Evolutionary conservation across 345 rosid species (phyloP), one percentile per base, ranked within the genome.

Genomic region (Eucalyptus fibrosa): DNA sequence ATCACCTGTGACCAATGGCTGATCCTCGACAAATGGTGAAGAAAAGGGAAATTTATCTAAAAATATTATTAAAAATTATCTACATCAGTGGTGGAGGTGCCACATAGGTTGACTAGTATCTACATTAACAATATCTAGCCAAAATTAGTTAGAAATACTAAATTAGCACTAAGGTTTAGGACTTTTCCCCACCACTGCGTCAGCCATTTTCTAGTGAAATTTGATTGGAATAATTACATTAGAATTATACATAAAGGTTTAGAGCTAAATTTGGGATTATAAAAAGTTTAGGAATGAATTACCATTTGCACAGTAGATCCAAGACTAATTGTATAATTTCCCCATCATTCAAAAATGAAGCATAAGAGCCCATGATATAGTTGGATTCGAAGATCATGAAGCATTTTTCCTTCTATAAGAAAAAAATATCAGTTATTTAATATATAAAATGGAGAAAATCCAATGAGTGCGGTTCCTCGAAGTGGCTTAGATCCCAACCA

Each of bases 51-150:
- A 53, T 4, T 53, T 8, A 53, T 53, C 11, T 21, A 53, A 53
- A 53, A 53, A 53, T 53, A 53, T 19, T 19, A 53, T 53, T 53
- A 19, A 53, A 53, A 53, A 0, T 53, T 21, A 21, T 21, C 3
- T 53, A 19, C 9, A 8, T 53, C 56, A 53, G 0, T 0, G 2
- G 0, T 19, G 0, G 5, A 53, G 0, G 0, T 53, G 0, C 59
- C 26, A 21, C 2, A 21, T 53, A 53, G 5, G 11, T 53, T 53
- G 59, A 53, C 11, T 53, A 53, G 4, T 0, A 53, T 21, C 9
- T 53, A 53, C 11, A 21, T 53, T 0, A 21, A 0, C 10, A 53
- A 53, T 53, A 53, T 53, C 11, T 53, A 21, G 9, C 26, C 11
- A 21, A 53, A 53, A 53, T 21, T 53, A 21, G 59, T 53, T 1